These are phyloP conservation scores for Hyphopichia buzzinii DNA, from an alignment of 1,139 yeast genomes.

Conservation along the genomic window DNA sequence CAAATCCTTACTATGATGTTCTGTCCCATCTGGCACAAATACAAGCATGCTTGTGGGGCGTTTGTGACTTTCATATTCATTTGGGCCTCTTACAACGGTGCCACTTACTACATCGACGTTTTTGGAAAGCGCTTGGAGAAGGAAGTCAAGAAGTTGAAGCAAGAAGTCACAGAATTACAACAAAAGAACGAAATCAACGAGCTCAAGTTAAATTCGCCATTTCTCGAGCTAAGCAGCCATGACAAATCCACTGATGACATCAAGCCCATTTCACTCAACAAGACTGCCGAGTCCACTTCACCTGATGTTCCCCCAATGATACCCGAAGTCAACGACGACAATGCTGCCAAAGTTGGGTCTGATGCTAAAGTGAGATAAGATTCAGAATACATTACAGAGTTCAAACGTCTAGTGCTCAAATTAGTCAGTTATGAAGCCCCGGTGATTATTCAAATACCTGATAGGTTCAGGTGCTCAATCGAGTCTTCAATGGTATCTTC, in stretches of 20 bases:
- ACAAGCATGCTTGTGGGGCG: constrained; percentile 62
- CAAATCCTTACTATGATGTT: constrained; percentile 87
- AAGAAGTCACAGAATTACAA: constrained; percentile 62
- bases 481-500: too few species aligned
- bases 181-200: constrained; percentile 48
- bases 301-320: background rate
- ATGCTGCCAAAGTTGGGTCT: too few species aligned
- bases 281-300: background rate
- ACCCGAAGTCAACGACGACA: too few species aligned
- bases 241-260: constrained; percentile 11
- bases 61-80: constrained; percentile 72
- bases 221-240: constrained; percentile 6
- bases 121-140: constrained; percentile 86
- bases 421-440: too few species aligned
- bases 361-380: too few species aligned
- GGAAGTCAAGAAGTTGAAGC: constrained; percentile 69
- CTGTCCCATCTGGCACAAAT: constrained; percentile 82
- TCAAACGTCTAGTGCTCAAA: too few species aligned
- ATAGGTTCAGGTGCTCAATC: too few species aligned
- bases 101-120: constrained; percentile 87
- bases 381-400: background rate
- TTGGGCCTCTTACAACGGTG: constrained; percentile 88
- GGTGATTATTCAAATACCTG: too few species aligned
- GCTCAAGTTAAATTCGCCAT: constrained; percentile 8
- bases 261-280: constrained; percentile 1